phyloP scores from a whole-genome alignment of 306 rosid species.

The Phaseolus lunatus region DNA sequence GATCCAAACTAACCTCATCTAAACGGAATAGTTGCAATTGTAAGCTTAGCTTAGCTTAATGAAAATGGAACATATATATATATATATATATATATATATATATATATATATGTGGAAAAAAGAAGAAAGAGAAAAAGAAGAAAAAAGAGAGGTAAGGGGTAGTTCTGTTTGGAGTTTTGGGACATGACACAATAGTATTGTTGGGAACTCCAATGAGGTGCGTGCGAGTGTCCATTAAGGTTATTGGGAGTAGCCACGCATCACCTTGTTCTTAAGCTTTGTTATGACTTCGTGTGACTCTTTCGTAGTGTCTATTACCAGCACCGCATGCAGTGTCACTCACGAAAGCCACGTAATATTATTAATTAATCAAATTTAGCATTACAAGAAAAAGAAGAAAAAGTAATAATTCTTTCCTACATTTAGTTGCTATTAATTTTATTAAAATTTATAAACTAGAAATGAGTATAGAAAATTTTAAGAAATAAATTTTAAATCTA shows the following conservation, averaged over 20 bases:
- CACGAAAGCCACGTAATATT: not conserved
- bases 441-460: no score
- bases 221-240: conserved; percentile 1
- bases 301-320: not conserved
- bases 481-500: no score
- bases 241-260: conserved; percentile 22
- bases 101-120: no score
- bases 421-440: no score
- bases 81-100: not conserved
- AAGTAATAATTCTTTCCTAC: no score
- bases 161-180: not conserved
- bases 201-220: conserved; percentile 27
- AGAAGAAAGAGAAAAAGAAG: no score
- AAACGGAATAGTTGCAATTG: not conserved
- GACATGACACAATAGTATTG: not conserved
- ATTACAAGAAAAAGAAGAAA: not conserved
- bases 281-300: conserved; percentile 10
- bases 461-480: no score
- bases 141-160: not conserved
- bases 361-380: not conserved
- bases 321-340: not conserved
- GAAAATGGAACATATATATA: not conserved
- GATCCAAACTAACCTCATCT: not conserved
- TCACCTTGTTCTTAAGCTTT: not conserved
- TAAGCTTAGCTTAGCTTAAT: conserved; percentile 9